Percentiles rank a stretch among this genome's conserved stretches.
These are phyloP conservation scores for Suhomyces wounanorum DNA, from an alignment of 1,139 yeast species.

Conservation along the genomic window DNA sequence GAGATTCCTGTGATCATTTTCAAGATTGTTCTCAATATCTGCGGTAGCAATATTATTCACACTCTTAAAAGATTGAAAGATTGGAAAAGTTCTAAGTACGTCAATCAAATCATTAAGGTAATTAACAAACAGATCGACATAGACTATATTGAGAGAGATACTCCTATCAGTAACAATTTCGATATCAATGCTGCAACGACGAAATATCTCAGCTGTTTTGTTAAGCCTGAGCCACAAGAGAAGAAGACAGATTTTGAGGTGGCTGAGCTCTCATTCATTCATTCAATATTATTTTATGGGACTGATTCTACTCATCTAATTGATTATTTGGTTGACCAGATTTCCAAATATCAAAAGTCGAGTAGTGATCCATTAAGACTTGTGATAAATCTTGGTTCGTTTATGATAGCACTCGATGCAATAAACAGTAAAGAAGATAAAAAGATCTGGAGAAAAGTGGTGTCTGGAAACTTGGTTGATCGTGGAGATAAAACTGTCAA, in stretches of 20 bases:
- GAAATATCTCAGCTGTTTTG: constrained; percentile 10
- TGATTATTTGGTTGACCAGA: constrained; percentile 22
- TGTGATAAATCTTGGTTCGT: constrained; percentile 30
- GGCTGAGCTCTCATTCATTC: constrained; percentile 1
- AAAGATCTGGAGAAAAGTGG: constrained; percentile 27
- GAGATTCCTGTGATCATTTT: constrained; percentile 26
- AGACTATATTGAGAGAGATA: constrained; percentile 10
- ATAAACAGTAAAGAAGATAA: constrained; percentile 23
- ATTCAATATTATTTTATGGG: background rate
- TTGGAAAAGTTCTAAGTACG: constrained; percentile 19
- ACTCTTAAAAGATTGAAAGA: constrained; percentile 18
- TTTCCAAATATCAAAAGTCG: constrained; percentile 22
- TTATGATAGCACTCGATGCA: constrained; percentile 22
- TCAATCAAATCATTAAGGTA: constrained; percentile 19
- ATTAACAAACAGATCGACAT: constrained; percentile 18
- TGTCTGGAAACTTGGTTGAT: constrained; percentile 3
- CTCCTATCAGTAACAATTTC: constrained; percentile 5
- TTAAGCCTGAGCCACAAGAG: constrained; percentile 6
- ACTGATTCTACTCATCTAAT: constrained; percentile 13
- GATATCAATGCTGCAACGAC: constrained; percentile 10
- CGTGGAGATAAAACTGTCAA: background rate
- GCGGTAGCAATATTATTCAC: constrained; percentile 23
- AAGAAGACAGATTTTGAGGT: constrained; percentile 2
- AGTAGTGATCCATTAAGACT: constrained; percentile 33
- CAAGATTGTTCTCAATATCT: constrained; percentile 27